Evolutionary conservation across 2,329 filamentous ascomycete species (phyloP).

Genomic region (Neofusicoccum ribis): DNA sequence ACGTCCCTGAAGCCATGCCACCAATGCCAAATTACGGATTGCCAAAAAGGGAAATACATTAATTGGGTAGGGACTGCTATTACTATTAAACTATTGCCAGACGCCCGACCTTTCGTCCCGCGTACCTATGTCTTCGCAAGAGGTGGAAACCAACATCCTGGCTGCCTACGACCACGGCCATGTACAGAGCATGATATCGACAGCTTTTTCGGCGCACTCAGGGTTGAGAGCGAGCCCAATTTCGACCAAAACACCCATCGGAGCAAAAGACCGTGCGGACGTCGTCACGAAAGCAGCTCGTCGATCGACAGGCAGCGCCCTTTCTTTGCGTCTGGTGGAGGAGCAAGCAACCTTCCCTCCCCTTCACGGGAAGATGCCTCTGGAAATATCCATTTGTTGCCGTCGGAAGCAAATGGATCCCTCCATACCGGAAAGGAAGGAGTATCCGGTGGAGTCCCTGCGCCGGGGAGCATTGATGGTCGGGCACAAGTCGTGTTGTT

Average conservation of each 20-base stretch:
- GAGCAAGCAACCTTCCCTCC: background rate
- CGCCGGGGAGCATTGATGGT: background rate
- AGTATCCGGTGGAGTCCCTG: constrained; percentile 5
- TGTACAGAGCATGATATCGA: no score
- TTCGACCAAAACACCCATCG: no score
- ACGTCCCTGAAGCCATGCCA: background rate
- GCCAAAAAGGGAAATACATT: background rate
- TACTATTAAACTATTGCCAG: background rate
- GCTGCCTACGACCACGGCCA: no score
- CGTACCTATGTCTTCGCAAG: no score
- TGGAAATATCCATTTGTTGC: background rate
- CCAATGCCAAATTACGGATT: background rate
- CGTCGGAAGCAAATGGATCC: background rate
- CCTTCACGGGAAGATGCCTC: background rate
- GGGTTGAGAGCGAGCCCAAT: no score
- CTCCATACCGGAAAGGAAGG: background rate
- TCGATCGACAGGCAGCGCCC: constrained; percentile 6
- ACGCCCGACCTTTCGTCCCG: background rate
- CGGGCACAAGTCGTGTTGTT: background rate
- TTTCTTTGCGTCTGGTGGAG: background rate
- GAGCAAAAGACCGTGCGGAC: no score
- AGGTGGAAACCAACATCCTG: no score
- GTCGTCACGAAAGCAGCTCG: background rate
- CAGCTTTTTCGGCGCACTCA: no score
- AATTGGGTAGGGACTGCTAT: background rate